Percentiles rank a stretch among this genome's conserved stretches.
Evolutionary conservation across 2,329 filamentous ascomycete species (phyloP).

Genomic region (Decorospora gaudefroyi): DNA sequence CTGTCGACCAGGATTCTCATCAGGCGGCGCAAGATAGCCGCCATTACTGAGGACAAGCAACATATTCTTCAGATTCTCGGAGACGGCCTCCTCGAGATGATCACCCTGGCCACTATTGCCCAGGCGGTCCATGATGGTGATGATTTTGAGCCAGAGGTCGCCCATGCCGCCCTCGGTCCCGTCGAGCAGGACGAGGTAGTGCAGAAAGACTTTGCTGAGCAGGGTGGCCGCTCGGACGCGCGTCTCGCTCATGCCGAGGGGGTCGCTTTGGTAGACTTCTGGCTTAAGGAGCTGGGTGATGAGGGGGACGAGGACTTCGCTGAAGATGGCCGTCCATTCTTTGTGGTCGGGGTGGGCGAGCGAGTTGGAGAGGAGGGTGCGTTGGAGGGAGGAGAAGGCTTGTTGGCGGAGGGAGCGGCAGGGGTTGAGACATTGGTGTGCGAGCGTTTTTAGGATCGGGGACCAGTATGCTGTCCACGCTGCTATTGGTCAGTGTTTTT

Average conservation of each 20-base stretch:
- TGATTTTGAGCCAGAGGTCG: slow-evolving; percentile 84
- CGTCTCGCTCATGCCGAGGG: slow-evolving; percentile 92
- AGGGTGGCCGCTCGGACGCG: slow-evolving; percentile 88
- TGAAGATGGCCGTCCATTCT: slow-evolving; percentile 95
- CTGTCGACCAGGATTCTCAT: slow-evolving; percentile 56
- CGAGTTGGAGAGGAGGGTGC: slow-evolving; percentile 81
- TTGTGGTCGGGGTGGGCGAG: slow-evolving; percentile 81
- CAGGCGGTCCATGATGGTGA: slow-evolving; percentile 92
- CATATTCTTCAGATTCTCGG: slow-evolving; percentile 95
- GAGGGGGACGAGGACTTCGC: slow-evolving; percentile 89
- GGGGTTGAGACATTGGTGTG: slow-evolving; percentile 88
- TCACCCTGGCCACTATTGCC: slow-evolving; percentile 96
- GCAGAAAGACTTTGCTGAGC: slow-evolving; percentile 92
- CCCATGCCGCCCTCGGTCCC: slow-evolving; percentile 83
- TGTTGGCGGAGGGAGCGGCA: slow-evolving; percentile 90
- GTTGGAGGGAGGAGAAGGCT: slow-evolving; percentile 82
- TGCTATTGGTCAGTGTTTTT: slow-evolving; percentile 37
- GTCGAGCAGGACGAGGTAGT: slow-evolving; percentile 83
- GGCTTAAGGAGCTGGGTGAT: slow-evolving; percentile 87
- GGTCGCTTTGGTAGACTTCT: slow-evolving; percentile 90
- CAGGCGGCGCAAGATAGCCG: slow-evolving; percentile 76
- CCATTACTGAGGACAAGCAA: slow-evolving; percentile 92
- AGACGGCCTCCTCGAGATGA: slow-evolving; percentile 89
- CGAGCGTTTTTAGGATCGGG: slow-evolving; percentile 87
- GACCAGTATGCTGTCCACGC: slow-evolving; percentile 99